These are phyloP conservation scores for Aspergillus texensis DNA, from an alignment of 2,329 filamentous ascomycete genomes.

Conservation along the genomic window DNA sequence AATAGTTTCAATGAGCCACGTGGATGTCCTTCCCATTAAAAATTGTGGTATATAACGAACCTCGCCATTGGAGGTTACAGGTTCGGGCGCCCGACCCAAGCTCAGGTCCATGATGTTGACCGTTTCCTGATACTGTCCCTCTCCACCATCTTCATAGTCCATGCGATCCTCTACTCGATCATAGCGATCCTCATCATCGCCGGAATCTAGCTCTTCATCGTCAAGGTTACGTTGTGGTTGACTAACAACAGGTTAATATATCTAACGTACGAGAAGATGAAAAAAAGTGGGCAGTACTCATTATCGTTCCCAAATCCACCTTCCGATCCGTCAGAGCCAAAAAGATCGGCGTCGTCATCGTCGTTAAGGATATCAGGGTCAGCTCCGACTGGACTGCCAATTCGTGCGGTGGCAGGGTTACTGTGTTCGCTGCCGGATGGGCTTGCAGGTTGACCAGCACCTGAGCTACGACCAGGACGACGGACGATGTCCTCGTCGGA, in stretches of 20 bases:
- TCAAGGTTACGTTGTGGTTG: constrained; percentile 53
- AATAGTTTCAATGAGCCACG: constrained; percentile 3
- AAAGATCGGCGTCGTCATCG: constrained; percentile 47
- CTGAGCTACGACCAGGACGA: constrained; percentile 34
- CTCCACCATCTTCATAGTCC: constrained; percentile 46
- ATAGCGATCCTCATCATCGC: constrained; percentile 60
- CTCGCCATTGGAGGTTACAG: constrained; percentile 51
- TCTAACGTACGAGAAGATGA: not conserved
- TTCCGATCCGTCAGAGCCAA: constrained; percentile 51
- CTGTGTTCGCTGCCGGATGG: constrained; percentile 27
- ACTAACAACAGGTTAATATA: constrained; percentile 27
- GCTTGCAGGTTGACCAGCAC: constrained; percentile 25
- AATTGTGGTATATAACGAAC: constrained; percentile 25
- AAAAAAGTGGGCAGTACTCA: constrained; percentile 29
- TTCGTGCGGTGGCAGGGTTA: constrained; percentile 15
- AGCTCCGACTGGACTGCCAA: constrained; percentile 28
- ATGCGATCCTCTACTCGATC: constrained; percentile 54
- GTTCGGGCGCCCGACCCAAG: constrained; percentile 60
- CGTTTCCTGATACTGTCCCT: constrained; percentile 48
- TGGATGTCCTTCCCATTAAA: no score
- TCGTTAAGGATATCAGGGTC: constrained; percentile 38
- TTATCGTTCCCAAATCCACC: constrained; percentile 35
- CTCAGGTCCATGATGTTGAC: constrained; percentile 58
- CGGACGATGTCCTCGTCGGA: constrained; percentile 43
- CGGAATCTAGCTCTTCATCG: constrained; percentile 65